Conservation (phyloP, 805 yeast species). For the Geotrichum ghanense region DNA sequence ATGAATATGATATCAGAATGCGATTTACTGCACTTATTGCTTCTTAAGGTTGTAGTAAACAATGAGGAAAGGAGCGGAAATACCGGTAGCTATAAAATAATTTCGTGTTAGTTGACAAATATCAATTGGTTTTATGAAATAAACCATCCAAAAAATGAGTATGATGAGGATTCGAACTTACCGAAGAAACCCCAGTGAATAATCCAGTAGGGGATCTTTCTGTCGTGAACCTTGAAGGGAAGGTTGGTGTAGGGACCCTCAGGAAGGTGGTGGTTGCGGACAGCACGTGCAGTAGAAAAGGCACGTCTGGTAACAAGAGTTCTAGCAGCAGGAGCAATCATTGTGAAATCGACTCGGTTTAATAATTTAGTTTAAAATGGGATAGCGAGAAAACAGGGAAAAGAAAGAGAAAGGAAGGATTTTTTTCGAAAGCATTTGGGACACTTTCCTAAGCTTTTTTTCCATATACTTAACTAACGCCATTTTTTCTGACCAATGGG, state of each 20-base stretch:
- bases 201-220: constrained; percentile 79
- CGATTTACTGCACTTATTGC: too few species aligned
- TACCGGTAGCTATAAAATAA: constrained; percentile 35
- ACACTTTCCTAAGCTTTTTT: too few species aligned
- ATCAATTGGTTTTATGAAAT: not conserved
- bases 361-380: too few species aligned
- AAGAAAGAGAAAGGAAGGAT: not conserved
- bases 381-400: not conserved
- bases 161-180: constrained; percentile 20
- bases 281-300: constrained; percentile 27
- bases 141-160: not conserved
- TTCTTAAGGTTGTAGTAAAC: constrained; percentile 77
- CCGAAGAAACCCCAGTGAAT: constrained; percentile 72
- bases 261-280: constrained; percentile 41
- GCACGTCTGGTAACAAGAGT: constrained; percentile 20
- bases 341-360: constrained; percentile 12
- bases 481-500: not conserved
- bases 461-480: too few species aligned
- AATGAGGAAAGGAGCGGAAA: constrained; percentile 69
- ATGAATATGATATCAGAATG: too few species aligned
- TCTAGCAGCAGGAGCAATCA: constrained; percentile 5
- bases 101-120: not conserved
- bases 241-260: constrained; percentile 85
- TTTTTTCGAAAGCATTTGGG: too few species aligned
- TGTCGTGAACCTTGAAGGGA: constrained; percentile 90